Conservation (phyloP, 805 yeast species). For the Candida stauntonica region DNA sequence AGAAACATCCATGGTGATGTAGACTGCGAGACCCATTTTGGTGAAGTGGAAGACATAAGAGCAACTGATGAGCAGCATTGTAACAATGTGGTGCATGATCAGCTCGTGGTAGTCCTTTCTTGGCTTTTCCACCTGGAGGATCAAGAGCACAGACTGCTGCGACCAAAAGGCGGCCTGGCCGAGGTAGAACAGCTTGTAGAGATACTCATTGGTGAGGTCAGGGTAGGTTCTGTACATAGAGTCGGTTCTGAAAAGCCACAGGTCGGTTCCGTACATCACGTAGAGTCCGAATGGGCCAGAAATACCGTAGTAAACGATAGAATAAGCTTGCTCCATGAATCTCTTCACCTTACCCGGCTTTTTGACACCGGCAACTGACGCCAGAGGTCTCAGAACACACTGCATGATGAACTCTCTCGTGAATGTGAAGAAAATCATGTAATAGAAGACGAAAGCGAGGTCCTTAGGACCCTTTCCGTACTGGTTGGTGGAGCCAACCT, state of each 20-base stretch:
- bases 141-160: conserved; percentile 83
- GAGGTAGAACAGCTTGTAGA: conserved; percentile 77
- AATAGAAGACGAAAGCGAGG: conserved; percentile 69
- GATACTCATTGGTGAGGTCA: conserved; percentile 64
- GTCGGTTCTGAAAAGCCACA: conserved; percentile 87
- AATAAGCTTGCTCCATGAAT: conserved; percentile 90
- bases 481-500: conserved; percentile 53
- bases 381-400: conserved; percentile 67
- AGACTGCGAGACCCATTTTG: conserved; percentile 89
- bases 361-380: conserved; percentile 46
- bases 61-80: conserved; percentile 78
- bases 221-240: conserved; percentile 82
- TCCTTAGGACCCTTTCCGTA: conserved; percentile 90
- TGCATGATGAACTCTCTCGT: conserved; percentile 90
- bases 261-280: conserved; percentile 77
- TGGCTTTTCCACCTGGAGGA: conserved; percentile 87
- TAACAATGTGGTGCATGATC: conserved; percentile 88
- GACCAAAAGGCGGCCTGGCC: conserved; percentile 97
- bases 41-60: conserved; percentile 95
- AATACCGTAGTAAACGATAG: conserved; percentile 72
- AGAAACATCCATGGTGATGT: conserved; percentile 93
- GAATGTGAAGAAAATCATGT: conserved; percentile 86
- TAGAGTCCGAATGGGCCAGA: conserved; percentile 85
- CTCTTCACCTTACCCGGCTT: conserved; percentile 56
- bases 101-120: conserved; percentile 91